phyloP scores from a whole-genome alignment of 2,329 filamentous ascomycete species.

The Exophiala bonariae region DNA sequence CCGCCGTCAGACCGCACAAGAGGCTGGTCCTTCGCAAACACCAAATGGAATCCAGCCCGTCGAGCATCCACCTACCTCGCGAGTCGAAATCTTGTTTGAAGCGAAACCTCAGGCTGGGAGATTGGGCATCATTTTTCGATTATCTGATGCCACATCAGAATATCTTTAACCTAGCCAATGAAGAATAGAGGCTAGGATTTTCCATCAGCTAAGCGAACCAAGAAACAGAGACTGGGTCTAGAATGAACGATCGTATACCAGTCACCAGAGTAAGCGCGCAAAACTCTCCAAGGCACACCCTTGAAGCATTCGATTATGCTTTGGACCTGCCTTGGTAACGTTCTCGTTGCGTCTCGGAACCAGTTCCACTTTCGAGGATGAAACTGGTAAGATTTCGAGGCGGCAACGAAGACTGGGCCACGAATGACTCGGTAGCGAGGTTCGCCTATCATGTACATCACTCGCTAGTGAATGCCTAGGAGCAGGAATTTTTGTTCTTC shows the following conservation, averaged over 20 bases:
- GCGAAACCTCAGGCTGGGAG: background rate
- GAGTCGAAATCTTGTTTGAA: background rate
- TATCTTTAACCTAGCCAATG: background rate
- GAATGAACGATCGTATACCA: background rate
- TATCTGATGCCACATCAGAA: background rate
- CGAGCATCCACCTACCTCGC: background rate
- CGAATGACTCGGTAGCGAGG: background rate
- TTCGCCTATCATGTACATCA: background rate
- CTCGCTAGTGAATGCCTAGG: background rate
- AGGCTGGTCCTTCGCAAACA: background rate
- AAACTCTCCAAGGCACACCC: background rate
- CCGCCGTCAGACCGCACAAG: background rate
- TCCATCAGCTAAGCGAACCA: background rate
- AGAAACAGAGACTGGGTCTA: background rate
- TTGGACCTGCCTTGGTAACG: background rate
- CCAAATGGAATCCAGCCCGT: background rate
- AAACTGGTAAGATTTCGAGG: background rate
- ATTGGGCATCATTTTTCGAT: constrained; percentile 1
- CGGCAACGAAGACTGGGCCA: background rate
- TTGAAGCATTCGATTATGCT: background rate
- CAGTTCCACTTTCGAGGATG: background rate
- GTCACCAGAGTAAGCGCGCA: background rate
- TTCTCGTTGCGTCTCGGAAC: background rate
- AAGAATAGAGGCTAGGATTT: background rate
- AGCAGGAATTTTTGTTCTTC: background rate